Evolutionary conservation across 2,329 filamentous ascomycete genomes (phyloP).

Genomic region (Ceratocystis huliohia): DNA sequence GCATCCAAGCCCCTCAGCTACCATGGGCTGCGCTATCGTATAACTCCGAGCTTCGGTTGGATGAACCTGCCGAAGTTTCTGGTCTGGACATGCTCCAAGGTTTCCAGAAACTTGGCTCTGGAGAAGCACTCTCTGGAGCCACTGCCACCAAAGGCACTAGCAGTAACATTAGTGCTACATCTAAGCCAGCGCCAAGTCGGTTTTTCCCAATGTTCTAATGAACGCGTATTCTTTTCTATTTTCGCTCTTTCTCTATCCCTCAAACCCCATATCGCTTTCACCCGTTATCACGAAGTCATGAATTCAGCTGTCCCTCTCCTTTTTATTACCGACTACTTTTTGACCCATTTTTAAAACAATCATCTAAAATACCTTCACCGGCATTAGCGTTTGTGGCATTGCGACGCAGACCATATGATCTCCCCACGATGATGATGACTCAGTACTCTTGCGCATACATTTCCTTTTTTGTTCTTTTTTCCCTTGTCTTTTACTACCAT

Average conservation of each 20-base stretch:
- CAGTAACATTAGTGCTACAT: constrained; percentile 24
- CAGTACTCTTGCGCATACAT: not conserved
- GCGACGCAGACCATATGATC: constrained; percentile 11
- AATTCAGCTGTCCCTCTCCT: constrained; percentile 15
- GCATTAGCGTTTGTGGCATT: constrained; percentile 11
- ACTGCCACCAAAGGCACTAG: constrained; percentile 24
- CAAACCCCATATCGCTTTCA: constrained; percentile 28
- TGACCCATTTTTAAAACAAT: constrained; percentile 15
- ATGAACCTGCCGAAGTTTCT: constrained; percentile 38
- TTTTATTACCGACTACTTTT: constrained; percentile 19
- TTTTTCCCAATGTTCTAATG: constrained; percentile 19
- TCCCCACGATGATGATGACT: constrained; percentile 16
- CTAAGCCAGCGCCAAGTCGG: constrained; percentile 27
- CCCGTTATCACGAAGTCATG: constrained; percentile 27
- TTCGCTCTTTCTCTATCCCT: not conserved
- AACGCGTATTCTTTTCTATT: not conserved
- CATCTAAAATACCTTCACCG: constrained; percentile 17
- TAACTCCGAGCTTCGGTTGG: constrained; percentile 31
- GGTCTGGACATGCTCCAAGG: constrained; percentile 62
- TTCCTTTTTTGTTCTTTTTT: constrained; percentile 1
- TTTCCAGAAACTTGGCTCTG: constrained; percentile 57
- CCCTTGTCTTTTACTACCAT: not conserved
- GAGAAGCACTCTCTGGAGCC: constrained; percentile 29
- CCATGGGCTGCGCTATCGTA: constrained; percentile 31
- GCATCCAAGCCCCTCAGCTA: constrained; percentile 30